phyloP scores from a whole-genome alignment of 2,329 filamentous ascomycete genomes.

The Dryadomyces sulphureus region DNA sequence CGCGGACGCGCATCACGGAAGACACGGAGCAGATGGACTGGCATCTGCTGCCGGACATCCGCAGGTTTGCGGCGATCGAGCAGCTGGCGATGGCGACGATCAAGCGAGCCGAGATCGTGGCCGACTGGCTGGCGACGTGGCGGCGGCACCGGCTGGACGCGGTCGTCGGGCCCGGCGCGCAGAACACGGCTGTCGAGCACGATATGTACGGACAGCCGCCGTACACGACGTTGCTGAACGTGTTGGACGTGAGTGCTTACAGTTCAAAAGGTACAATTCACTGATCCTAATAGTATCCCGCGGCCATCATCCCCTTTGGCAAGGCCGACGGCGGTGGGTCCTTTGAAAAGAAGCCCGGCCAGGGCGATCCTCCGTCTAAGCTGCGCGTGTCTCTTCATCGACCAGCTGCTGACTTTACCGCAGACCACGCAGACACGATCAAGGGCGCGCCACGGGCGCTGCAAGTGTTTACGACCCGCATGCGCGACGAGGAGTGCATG shows the following conservation, averaged over 20 bases:
- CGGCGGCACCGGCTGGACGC: neutral
- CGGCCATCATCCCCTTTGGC: neutral
- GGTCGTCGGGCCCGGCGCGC: neutral
- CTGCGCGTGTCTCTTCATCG: neutral
- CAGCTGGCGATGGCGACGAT: neutral
- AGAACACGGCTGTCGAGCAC: neutral
- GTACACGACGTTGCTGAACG: neutral
- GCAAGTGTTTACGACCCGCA: neutral
- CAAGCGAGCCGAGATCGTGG: neutral
- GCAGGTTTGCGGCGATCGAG: neutral
- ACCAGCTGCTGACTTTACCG: neutral
- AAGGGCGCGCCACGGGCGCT: neutral
- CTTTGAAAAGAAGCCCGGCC: neutral
- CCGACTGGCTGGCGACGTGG: neutral
- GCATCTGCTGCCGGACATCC: neutral
- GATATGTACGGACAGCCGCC: neutral
- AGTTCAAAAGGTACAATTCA: neutral
- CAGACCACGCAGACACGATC: neutral
- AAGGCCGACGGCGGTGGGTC: neutral
- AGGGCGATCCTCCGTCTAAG: neutral
- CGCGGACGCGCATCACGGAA: neutral
- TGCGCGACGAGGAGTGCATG: neutral
- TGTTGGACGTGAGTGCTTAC: neutral
- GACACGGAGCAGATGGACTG: neutral
- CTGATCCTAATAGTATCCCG: neutral